Evolutionary conservation across 495 filamentous ascomycete species (phyloP).

Genomic region (Annulohypoxylon maeteangense): DNA sequence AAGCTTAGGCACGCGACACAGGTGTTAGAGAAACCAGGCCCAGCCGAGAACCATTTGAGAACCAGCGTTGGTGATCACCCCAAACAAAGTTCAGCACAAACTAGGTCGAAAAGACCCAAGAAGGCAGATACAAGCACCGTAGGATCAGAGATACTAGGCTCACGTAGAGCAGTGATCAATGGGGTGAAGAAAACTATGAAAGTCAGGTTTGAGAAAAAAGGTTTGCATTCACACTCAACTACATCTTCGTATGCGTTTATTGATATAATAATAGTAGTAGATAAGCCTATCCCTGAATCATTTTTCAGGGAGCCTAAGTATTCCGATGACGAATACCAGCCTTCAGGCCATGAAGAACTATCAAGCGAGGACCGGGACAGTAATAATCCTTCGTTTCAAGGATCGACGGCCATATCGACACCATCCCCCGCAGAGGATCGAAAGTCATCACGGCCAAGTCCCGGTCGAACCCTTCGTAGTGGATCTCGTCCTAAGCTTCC

Average conservation of each 20-base stretch:
- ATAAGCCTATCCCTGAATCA: background rate
- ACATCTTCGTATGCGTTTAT: background rate
- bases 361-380: background rate
- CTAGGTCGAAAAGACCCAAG: background rate
- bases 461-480: conserved; percentile 13
- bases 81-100: background rate
- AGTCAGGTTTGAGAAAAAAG: conserved; percentile 7
- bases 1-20: background rate
- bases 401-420: background rate
- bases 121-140: background rate
- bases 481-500: background rate
- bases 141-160: background rate
- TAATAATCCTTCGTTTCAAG: background rate
- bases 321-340: conserved; percentile 28
- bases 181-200: background rate
- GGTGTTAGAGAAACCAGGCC: background rate
- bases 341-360: conserved; percentile 2
- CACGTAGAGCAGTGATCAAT: background rate
- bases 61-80: background rate
- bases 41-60: background rate
- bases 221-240: background rate
- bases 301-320: background rate
- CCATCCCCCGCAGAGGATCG: background rate
- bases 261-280: background rate
- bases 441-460: background rate